Evolutionary conservation across 768 basidiomycete species (phyloP).

Genomic region (Phanerochaete sordida): DNA sequence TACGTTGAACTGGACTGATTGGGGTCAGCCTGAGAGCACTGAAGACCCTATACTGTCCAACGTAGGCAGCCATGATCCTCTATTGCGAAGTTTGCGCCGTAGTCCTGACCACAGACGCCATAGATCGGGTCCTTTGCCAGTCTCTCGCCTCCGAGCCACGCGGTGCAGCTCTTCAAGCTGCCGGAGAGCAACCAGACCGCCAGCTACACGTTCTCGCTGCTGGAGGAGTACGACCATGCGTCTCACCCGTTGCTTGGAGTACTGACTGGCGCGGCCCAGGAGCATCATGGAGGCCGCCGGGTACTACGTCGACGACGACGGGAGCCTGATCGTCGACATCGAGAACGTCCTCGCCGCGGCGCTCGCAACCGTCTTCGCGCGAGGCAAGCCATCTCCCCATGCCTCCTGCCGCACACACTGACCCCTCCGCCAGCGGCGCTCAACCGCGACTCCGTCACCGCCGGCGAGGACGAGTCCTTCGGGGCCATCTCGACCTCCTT

Average conservation of each 20-base stretch:
- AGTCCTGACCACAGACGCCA: neutral
- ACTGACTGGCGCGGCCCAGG: neutral
- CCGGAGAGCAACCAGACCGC: neutral
- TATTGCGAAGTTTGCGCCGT: too few relatives aligned
- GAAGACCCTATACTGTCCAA: neutral
- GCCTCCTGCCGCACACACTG: too few relatives aligned
- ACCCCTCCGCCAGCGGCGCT: too few relatives aligned
- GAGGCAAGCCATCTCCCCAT: too few relatives aligned
- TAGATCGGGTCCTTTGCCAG: neutral
- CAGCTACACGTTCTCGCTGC: conserved; percentile 3
- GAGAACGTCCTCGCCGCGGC: conserved; percentile 2
- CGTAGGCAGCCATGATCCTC: neutral
- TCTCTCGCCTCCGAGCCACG: conserved; percentile 3
- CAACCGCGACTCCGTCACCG: too few relatives aligned
- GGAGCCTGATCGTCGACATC: neutral
- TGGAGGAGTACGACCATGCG: conserved; percentile 1
- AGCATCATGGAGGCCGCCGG: conserved; percentile 9
- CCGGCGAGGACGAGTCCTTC: too few relatives aligned
- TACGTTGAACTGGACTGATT: conserved; percentile 5
- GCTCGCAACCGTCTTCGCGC: neutral
- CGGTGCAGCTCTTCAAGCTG: neutral
- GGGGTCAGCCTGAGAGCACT: neutral
- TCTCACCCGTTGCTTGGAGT: neutral
- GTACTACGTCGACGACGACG: neutral
- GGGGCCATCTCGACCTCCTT: conserved; percentile 4